Evolutionary conservation across 495 filamentous ascomycete genomes (phyloP), one percentile per base, ranked within the genome.

Genomic region (Polyplosphaeria fusca): DNA sequence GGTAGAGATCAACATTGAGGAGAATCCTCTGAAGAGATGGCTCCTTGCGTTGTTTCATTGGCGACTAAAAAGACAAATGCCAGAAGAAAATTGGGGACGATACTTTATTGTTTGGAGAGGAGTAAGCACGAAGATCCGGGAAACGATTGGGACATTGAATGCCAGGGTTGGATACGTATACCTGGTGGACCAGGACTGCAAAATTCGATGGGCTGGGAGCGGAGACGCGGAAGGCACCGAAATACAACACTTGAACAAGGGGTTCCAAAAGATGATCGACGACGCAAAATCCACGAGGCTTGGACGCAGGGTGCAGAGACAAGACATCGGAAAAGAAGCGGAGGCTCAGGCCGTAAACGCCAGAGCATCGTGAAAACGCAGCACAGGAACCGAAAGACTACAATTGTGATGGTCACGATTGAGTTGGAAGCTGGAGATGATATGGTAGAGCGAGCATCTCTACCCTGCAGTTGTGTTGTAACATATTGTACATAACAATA

Each of bases 121-220:
- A 0, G 65, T 99, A 32, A 79, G 77, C 0, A 83, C 89, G 28
- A 76, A 84, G 19, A 81, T 95, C 24, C 81, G 85, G 50, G 85
- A 91, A 68, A 75, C 79, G 28, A 84, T 97, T 59, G 91, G 89
- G 2, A 73, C 93, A 67, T 68, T 89, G 69, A 99, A 97, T 71
- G 80, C 78, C 37, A 90, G 87, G 73, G 91, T 96, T 11, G 94
- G 94, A 12, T 96, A 96, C 76, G 88, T 90, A 23, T 99, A 95
- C 73, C 76, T 99, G 51, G 71, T 99, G 54, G 93, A 99, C 73
- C 75, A 82, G 62, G 73, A 89, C 42, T 94, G 89, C 72, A 85
- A 80, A 73, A 96, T 99, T 55, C 80, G 93, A 28, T 99, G 93
- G 93, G 93, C 92, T 0, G 93, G 88, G 2, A 91, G 89, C 70